Evolutionary conservation across 768 basidiomycete genomes (phyloP).

Genomic region (Trametes gibbosa): DNA sequence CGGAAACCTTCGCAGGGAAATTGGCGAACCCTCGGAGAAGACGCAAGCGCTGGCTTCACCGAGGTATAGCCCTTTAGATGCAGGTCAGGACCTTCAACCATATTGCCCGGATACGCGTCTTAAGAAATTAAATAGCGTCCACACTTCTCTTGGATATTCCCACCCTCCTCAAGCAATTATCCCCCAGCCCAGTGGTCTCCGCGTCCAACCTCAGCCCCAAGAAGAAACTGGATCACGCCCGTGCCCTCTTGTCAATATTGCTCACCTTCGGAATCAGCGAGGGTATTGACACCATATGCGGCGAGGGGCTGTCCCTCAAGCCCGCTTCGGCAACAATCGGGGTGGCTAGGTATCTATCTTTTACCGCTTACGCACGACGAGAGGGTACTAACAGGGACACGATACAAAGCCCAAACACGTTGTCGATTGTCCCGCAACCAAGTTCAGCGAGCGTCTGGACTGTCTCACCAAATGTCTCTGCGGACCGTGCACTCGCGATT

Average conservation of each 20-base stretch:
- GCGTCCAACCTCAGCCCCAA: constrained; percentile 24
- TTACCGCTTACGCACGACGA: neutral
- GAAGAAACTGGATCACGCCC: constrained; percentile 51
- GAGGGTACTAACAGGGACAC: neutral
- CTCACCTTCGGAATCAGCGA: constrained; percentile 68
- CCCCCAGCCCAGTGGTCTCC: constrained; percentile 1
- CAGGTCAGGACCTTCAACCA: constrained; percentile 16
- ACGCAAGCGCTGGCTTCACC: neutral
- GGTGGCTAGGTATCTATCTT: neutral
- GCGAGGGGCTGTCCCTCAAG: constrained; percentile 46
- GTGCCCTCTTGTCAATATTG: constrained; percentile 57
- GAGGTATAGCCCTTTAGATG: constrained; percentile 14
- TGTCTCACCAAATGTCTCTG: constrained; percentile 69
- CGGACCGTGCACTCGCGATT: constrained; percentile 66
- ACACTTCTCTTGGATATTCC: constrained; percentile 32
- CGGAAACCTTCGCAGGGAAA: neutral
- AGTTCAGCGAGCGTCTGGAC: constrained; percentile 57
- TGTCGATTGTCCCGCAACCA: constrained; percentile 40
- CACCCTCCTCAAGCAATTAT: constrained; percentile 19
- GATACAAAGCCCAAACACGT: constrained; percentile 35
- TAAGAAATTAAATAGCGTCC: constrained; percentile 22
- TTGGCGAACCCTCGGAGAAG: neutral
- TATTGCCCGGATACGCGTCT: neutral
- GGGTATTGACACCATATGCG: constrained; percentile 70
- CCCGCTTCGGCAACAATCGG: neutral